A percentile compares a stretch with the other conserved stretches of the same genome.
These are phyloP conservation scores for Coelastrella sp. DNA, from an alignment of 139 green algal species.

Conservation along the genomic window DNA sequence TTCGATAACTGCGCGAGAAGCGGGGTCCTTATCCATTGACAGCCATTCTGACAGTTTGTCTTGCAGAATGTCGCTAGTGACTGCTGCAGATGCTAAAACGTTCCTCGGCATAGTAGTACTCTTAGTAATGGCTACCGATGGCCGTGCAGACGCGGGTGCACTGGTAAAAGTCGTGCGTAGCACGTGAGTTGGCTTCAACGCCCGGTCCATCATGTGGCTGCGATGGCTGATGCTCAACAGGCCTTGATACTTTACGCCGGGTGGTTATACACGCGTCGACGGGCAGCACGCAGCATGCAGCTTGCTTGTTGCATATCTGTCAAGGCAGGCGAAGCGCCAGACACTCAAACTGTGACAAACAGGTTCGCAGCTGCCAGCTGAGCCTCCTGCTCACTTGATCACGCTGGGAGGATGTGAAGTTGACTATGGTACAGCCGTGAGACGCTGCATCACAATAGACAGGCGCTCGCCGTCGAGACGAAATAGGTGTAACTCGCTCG, in stretches of 20 bases:
- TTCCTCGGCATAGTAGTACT: neutral
- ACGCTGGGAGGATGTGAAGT: no score
- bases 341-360: no score
- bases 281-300: neutral
- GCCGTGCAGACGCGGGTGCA: neutral
- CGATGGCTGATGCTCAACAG: no score
- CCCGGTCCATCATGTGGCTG: neutral
- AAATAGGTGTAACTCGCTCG: no score
- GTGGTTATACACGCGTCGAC: neutral
- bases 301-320: no score
- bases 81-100: constrained; percentile 8
- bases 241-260: no score
- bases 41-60: constrained; percentile 48
- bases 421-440: no score
- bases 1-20: constrained; percentile 42
- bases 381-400: no score
- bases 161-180: neutral
- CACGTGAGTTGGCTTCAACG: neutral
- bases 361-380: no score
- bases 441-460: no score
- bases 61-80: neutral
- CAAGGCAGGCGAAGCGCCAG: no score
- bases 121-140: neutral
- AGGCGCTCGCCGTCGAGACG: no score
- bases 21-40: constrained; percentile 38